phyloP scores from a whole-genome alignment of 2,329 filamentous ascomycete species.

The Cladosporium sp. region DNA sequence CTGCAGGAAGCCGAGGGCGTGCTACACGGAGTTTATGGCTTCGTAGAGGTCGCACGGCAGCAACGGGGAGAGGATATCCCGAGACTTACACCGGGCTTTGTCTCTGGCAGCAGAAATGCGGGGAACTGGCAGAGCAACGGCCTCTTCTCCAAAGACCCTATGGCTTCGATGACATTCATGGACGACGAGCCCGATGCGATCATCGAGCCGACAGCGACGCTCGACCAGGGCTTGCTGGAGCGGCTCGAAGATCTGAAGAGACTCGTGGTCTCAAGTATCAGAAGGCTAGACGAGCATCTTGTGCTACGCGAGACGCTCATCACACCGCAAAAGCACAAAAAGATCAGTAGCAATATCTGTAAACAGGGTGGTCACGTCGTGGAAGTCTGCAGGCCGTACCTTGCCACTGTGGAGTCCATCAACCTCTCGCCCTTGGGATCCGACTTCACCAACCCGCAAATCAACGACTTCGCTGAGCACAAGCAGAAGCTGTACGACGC shows the following conservation, averaged over 20 bases:
- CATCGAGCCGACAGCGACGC: constrained; percentile 62
- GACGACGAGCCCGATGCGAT: constrained; percentile 77
- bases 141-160: constrained; percentile 56
- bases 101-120: constrained; percentile 74
- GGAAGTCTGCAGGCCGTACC: constrained; percentile 85
- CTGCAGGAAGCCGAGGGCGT: constrained; percentile 96
- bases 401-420: constrained; percentile 83
- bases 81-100: constrained; percentile 87
- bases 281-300: constrained; percentile 80
- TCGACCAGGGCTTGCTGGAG: constrained; percentile 74
- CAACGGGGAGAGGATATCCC: constrained; percentile 91
- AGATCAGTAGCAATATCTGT: constrained; percentile 78
- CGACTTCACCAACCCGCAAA: constrained; percentile 73
- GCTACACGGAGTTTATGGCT: constrained; percentile 86
- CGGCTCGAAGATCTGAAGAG: constrained; percentile 79
- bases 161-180: constrained; percentile 63
- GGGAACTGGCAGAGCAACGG: constrained; percentile 79
- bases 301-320: constrained; percentile 73
- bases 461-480: constrained; percentile 79
- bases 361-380: constrained; percentile 70
- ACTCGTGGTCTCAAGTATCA: constrained; percentile 76
- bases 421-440: constrained; percentile 75
- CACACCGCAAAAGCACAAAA: constrained; percentile 68
- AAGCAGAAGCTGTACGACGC: constrained; percentile 94
- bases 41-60: constrained; percentile 89